Base-by-base conservation (phyloP, 2,329 filamentous ascomycete genomes). In the Aspergillus sp. region DNA sequence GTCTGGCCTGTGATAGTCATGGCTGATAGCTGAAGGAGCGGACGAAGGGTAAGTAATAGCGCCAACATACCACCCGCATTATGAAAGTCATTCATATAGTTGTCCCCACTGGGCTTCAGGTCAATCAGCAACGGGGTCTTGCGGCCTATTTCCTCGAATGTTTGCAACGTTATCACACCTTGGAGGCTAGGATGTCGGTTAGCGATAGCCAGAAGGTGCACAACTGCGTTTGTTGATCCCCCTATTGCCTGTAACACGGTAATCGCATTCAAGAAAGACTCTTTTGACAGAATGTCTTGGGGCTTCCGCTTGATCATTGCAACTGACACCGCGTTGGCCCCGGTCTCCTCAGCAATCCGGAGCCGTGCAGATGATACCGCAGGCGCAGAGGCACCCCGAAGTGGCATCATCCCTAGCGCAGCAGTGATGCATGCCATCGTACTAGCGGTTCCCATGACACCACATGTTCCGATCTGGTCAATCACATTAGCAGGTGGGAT, bases 381-480 rank as follows among this genome's bases (percentile, higher is more conserved):
- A 26, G 76, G 73, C 2, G 76, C 75, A 29, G 73, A 72, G 3
- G 76, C 76, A 26, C 75, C 75, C 42, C 68, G 63, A 3, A 77
- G 62, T 1, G 75, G 73, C 67, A 78, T 78, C 58, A 79, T 60
- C 3, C 76, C 76, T 3, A 79, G 61, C 0, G 69, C 76, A 32
- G 70, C 75, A 4, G 70, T 72, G 9, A 79, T 60, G 52, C 76
- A 79, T 5, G 75, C 76, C 73, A 79, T 79, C 1, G 76, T 79
- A 46, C 73, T 77, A 2, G 76, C 76, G 8, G 76, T 79, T 7
- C 75, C 76, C 76, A 78, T 78, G 4, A 78, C 75, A n/a, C 76
- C 75, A 53, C 76, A 78, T 3, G 76, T 78, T 3, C 76, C 76
- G 9, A 67, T 63, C 67, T 66, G 34, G 30, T 12, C 7, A 26